These are phyloP conservation scores for Oropetium thomaeum DNA, from an alignment of 176 grass and related monocot species.

Conservation along the genomic window DNA sequence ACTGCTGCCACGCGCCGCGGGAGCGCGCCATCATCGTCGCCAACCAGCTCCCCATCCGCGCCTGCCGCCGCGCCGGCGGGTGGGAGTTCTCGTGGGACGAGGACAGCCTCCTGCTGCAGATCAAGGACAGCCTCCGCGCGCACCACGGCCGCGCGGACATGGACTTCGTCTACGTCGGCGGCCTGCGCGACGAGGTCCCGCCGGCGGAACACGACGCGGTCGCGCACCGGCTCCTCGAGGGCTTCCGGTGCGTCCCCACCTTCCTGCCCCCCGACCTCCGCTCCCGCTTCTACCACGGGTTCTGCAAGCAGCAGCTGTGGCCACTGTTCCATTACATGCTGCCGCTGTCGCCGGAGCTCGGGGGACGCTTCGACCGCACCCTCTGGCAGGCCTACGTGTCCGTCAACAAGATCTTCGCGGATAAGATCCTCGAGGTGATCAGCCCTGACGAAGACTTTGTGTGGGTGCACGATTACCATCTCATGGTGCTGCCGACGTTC, in stretches of 20 bases:
- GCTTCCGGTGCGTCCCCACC: constrained; percentile 75
- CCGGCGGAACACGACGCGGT: constrained; percentile 66
- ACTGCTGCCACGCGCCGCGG: constrained; percentile 39
- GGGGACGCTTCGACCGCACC: constrained; percentile 77
- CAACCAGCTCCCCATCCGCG: constrained; percentile 86
- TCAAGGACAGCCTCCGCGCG: constrained; percentile 60
- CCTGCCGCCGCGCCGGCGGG: constrained; percentile 25
- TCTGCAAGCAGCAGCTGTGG: constrained; percentile 99
- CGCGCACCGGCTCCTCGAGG: constrained; percentile 57
- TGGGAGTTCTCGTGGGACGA: constrained; percentile 79
- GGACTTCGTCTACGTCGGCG: constrained; percentile 91
- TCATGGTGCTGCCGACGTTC: constrained; percentile 86
- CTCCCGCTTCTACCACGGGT: constrained; percentile 82
- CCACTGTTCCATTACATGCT: constrained; percentile 99
- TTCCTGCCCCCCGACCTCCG: constrained; percentile 73
- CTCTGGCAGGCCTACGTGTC: constrained; percentile 95
- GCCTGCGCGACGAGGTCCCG: constrained; percentile 70
- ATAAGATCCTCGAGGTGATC: constrained; percentile 95
- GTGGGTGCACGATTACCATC: constrained; percentile 96
- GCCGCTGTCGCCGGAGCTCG: constrained; percentile 84
- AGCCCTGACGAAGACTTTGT: constrained; percentile 89
- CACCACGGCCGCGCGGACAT: constrained; percentile 53
- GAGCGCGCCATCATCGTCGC: constrained; percentile 91
- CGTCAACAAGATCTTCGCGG: constrained; percentile 91
- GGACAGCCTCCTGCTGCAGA: constrained; percentile 82